Evolutionary conservation across 2,329 filamentous ascomycete genomes (phyloP).

Genomic region (Ophiosphaerella korrae): DNA sequence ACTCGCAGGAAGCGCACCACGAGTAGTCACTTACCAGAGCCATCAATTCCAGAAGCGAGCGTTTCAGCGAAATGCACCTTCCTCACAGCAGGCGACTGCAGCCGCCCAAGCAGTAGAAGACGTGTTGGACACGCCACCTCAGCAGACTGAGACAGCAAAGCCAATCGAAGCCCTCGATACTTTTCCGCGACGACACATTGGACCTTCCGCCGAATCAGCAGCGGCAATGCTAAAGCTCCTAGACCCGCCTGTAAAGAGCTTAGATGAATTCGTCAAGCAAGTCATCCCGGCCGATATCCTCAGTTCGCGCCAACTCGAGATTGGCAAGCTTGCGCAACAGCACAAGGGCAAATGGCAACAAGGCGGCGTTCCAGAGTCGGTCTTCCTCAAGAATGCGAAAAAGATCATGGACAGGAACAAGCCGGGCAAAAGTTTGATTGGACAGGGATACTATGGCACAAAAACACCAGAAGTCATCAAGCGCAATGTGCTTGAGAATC

Average conservation of each 20-base stretch:
- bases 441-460: slow-evolving; percentile 87
- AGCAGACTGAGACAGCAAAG: slow-evolving; percentile 19
- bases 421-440: slow-evolving; percentile 73
- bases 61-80: slow-evolving; percentile 30
- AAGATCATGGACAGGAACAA: slow-evolving; percentile 66
- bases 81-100: slow-evolving; percentile 22
- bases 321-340: slow-evolving; percentile 49
- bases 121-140: slow-evolving; percentile 34
- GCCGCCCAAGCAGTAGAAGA: slow-evolving; percentile 33
- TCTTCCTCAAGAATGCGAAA: slow-evolving; percentile 60
- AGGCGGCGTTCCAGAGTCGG: slow-evolving; percentile 59
- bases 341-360: slow-evolving; percentile 49
- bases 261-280: slow-evolving; percentile 84
- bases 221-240: slow-evolving; percentile 80
- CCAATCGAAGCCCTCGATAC: slow-evolving; percentile 60
- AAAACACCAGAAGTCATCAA: slow-evolving; percentile 87
- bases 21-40: slow-evolving; percentile 19
- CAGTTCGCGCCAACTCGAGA: slow-evolving; percentile 66
- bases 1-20: slow-evolving; percentile 20
- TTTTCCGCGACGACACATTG: slow-evolving; percentile 85
- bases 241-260: slow-evolving; percentile 70
- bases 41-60: slow-evolving; percentile 23
- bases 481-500: slow-evolving; percentile 89
- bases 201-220: slow-evolving; percentile 72
- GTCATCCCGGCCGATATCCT: slow-evolving; percentile 83